Conservation (phyloP, 352 stramenopile species). For the Pythium monospermum region DNA sequence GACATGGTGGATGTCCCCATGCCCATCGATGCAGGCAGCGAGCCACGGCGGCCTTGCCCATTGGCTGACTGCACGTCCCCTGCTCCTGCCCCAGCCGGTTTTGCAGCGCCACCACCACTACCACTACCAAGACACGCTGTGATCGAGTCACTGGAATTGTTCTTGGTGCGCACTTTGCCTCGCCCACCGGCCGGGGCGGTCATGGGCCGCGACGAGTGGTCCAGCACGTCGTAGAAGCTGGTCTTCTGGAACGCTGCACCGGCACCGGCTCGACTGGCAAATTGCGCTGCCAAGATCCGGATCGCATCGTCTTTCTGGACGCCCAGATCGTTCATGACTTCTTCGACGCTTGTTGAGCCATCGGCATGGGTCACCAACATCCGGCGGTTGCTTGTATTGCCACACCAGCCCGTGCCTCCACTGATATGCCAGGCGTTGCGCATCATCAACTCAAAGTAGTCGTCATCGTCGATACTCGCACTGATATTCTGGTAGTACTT, state of each 20-base stretch:
- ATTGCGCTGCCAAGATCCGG: conserved; percentile 28
- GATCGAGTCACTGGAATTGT: conserved; percentile 49
- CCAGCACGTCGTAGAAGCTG: conserved; percentile 54
- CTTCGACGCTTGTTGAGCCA: conserved; percentile 37
- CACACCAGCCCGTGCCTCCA: conserved; percentile 39
- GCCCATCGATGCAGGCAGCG: background rate
- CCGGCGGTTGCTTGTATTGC: conserved; percentile 55
- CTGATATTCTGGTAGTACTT: conserved; percentile 90
- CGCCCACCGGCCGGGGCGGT: conserved; percentile 6
- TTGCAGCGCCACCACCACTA: background rate
- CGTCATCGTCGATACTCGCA: conserved; percentile 85
- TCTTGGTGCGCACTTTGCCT: conserved; percentile 28
- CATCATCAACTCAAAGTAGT: conserved; percentile 93
- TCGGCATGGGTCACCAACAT: conserved; percentile 64
- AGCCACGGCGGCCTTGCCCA: conserved; percentile 2
- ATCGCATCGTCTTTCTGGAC: conserved; percentile 27
- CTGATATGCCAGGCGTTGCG: conserved; percentile 78
- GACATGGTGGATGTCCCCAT: conserved; percentile 17
- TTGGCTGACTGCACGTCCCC: background rate
- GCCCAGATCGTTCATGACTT: conserved; percentile 43
- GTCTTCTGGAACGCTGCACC: conserved; percentile 16
- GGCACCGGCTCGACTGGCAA: conserved; percentile 10
- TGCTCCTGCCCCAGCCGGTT: background rate
- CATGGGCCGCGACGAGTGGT: conserved; percentile 34
- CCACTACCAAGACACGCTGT: conserved; percentile 35